These are phyloP conservation scores for Croton setiger DNA, from an alignment of 441 rosid species.

Conservation along the genomic window DNA sequence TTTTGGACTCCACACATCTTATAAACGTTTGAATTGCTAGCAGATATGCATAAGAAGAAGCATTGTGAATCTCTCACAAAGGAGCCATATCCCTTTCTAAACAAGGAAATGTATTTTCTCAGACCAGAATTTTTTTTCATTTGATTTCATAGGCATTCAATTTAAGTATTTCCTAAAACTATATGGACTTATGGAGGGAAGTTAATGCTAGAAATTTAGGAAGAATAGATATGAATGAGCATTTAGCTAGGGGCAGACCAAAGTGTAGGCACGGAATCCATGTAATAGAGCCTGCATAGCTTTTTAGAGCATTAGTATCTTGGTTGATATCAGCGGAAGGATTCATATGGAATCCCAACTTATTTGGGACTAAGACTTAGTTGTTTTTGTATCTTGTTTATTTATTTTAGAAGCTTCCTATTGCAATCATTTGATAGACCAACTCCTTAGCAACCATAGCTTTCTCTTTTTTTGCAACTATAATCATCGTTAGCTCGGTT, in stretches of 20 bases:
- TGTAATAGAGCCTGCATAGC: no score
- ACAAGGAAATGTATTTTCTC: not conserved
- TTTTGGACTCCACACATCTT: not conserved
- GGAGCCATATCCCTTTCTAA: not conserved
- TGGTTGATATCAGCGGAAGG: no score
- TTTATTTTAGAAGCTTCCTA: not conserved
- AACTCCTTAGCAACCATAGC: not conserved
- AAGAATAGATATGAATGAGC: no score
- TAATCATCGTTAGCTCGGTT: not conserved
- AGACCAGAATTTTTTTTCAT: not conserved
- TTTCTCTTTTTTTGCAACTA: not conserved
- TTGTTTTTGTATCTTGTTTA: no score
- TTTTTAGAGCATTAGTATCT: no score
- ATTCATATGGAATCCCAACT: no score
- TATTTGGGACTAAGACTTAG: no score
- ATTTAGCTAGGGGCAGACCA: no score
- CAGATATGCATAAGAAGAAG: not conserved
- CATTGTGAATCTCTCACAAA: not conserved
- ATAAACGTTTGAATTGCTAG: not conserved
- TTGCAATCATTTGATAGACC: not conserved
- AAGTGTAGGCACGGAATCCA: no score
- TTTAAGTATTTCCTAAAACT: not conserved
- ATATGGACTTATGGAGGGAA: no score
- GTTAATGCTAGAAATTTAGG: no score
- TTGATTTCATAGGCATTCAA: not conserved